phyloP scores from a whole-genome alignment of 1,284 basidiomycete genomes.

The Sporisorium exsertum region DNA sequence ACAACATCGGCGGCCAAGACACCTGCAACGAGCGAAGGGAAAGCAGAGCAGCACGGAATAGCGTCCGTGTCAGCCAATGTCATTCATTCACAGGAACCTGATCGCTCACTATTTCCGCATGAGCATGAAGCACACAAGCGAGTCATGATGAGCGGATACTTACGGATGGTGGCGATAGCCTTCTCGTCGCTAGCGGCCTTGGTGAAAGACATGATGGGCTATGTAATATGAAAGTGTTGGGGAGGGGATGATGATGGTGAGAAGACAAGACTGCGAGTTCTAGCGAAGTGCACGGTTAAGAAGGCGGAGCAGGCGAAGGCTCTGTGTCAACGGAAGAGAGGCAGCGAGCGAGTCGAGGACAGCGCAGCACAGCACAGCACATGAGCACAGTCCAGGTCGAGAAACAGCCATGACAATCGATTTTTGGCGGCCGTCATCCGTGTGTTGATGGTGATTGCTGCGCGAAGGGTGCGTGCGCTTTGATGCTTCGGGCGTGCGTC shows the following conservation, averaged over 20 bases:
- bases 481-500: neutral
- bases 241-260: conserved; percentile 21
- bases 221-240: neutral
- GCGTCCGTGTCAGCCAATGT: neutral
- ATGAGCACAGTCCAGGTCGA: neutral
- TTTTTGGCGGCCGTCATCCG: neutral
- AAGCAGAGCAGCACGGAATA: neutral
- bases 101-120: neutral
- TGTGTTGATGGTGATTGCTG: conserved; percentile 1
- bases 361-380: neutral
- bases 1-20: conserved; percentile 61
- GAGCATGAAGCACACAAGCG: neutral
- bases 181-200: conserved; percentile 58
- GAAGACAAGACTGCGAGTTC: conserved; percentile 2
- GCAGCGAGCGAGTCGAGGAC: neutral
- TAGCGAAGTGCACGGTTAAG: conserved; percentile 5
- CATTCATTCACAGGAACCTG: neutral
- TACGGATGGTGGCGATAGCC: conserved; percentile 63
- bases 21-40: conserved; percentile 22
- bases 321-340: neutral
- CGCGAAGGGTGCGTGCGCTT: conserved; percentile 12
- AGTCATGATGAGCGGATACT: conserved; percentile 16
- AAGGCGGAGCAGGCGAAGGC: neutral
- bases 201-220: conserved; percentile 54
- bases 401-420: conserved; percentile 8